phyloP scores from a whole-genome alignment of 2,329 filamentous ascomycete species.

The Aspergillus sp. region DNA sequence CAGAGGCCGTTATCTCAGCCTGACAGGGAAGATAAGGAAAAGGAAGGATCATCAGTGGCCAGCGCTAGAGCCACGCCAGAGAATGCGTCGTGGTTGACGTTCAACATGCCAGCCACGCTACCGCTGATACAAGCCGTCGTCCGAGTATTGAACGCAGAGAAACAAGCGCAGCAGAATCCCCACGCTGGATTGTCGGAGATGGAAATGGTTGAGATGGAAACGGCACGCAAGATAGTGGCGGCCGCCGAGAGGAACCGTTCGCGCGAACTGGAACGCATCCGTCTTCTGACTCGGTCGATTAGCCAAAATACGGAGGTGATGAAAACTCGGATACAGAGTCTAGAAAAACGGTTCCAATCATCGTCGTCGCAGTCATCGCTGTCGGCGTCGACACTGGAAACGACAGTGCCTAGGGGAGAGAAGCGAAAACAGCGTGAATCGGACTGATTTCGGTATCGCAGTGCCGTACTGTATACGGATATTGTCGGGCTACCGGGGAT shows the following conservation, averaged over 20 bases:
- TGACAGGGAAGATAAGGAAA: not conserved
- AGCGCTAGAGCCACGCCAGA: constrained; percentile 15
- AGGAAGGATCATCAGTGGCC: no score
- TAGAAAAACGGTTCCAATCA: constrained; percentile 3
- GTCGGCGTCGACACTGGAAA: not conserved
- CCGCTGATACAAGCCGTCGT: constrained; percentile 20
- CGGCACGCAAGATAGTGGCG: constrained; percentile 10
- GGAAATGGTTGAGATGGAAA: constrained; percentile 18
- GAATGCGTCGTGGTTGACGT: constrained; percentile 19
- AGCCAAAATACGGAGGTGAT: constrained; percentile 9
- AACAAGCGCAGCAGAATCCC: constrained; percentile 8
- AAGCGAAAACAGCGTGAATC: no score
- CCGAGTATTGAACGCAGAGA: constrained; percentile 11
- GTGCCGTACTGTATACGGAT: no score
- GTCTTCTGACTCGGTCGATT: constrained; percentile 10
- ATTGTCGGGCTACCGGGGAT: no score
- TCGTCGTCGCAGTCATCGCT: not conserved
- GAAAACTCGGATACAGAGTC: constrained; percentile 7
- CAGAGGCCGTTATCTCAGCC: constrained; percentile 1
- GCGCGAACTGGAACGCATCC: constrained; percentile 15
- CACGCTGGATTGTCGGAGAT: constrained; percentile 7
- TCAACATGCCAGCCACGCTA: constrained; percentile 7
- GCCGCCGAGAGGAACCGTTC: constrained; percentile 14
- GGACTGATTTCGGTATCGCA: no score
- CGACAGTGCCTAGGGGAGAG: no score